Evolutionary conservation across 202 grass and related monocot genomes (phyloP), one percentile per base, ranked within the genome.

Genomic region (Panicum hallii): DNA sequence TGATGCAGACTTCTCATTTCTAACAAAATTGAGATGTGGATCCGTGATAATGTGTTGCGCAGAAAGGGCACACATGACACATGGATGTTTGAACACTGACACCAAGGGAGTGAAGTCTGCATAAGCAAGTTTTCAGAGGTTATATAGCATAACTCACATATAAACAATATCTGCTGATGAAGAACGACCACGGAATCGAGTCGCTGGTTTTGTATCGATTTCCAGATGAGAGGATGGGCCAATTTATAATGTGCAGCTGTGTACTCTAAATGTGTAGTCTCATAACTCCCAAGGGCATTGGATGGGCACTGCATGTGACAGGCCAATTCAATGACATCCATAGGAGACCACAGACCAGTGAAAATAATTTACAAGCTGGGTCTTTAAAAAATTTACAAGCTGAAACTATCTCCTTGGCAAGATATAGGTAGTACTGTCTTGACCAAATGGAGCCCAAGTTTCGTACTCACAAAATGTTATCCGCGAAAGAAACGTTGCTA

Each of bases 171-270:
- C 68, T 17, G 50, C 28, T 20, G 19, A 62, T 20, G 19, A 62
- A 70, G 11, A 48, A 48, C 20, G 12, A 4, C 13, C 30, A 63
- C 9, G 3, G 44, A 72, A 79, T 61, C 13, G 9, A 50, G 63
- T 71, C 43, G 50, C 30, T 28, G 0, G 6, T 63, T 63, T 58
- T 53, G 28, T 54, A 79, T 72, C 15, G 23, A 53, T 53, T 26
- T 53, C 5, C 20, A 63, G 23, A 53, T 19, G 9, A 32, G 5
- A 20, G 63, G 19, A 32, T 44, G 4, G 30, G 23, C 15, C 1
- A 57, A 57, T 84, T 44, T 32, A 63, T 84, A 71, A n/a, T 61
- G 66, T 10, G 30, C 26, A 50, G 17, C 11, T 61, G 66, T 14
- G 46, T 42, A 66, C 45, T 68, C 19, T 80, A 52, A 52, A 50